Evolutionary conservation across 1,284 basidiomycete genomes (phyloP), one percentile per base, ranked within the genome.

Genomic region (Pulchroboletus neoregius): DNA sequence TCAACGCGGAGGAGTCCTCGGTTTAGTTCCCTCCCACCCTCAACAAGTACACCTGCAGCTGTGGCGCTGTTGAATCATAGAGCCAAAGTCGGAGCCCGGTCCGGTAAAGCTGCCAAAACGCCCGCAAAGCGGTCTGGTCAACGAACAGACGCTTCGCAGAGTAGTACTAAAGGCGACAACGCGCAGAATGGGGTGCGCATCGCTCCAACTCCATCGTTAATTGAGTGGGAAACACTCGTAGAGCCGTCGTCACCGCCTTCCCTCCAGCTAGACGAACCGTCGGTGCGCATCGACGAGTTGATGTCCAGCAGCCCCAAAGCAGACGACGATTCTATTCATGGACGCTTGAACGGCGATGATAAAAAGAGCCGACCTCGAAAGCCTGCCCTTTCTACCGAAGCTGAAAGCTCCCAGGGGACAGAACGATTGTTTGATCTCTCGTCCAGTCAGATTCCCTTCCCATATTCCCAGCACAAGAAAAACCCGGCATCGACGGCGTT

Each of bases 371-470:
- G 24, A 39, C 15, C 49, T 23, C 28, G 40, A 30, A 39, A 51
- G 24, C 5, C 16, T 35, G 39, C 40, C 9, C 9, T 41, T 24
- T 38, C 53, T 2, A 33, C 20, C 5, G 39, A 31, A 11, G 39
- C 44, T 6, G 22, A 39, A 24, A 50, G 6, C 13, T 33, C 53
- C 6, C 50, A 51, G 33, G 53, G 51, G 28, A 55, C 58, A 37
- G 58, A 61, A 32, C 70, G 70, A 12, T 51, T 74, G 39, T 78
- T 78, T 51, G 55, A 74, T 31, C 64, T 58, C 9, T 65, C 71
- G 27, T 66, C 71, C 47, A 76, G 69, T 49, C 76, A 74, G 53
- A 53, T 66, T 39, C 62, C 70, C 2, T 73, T 76, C 51, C 72
- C 73, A 8, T 72, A 74, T 55, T 74, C 77, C 6, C 75, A 76